Conservation (phyloP, 371 early-diverging fungal genomes). For the Parasitella parasitica region DNA sequence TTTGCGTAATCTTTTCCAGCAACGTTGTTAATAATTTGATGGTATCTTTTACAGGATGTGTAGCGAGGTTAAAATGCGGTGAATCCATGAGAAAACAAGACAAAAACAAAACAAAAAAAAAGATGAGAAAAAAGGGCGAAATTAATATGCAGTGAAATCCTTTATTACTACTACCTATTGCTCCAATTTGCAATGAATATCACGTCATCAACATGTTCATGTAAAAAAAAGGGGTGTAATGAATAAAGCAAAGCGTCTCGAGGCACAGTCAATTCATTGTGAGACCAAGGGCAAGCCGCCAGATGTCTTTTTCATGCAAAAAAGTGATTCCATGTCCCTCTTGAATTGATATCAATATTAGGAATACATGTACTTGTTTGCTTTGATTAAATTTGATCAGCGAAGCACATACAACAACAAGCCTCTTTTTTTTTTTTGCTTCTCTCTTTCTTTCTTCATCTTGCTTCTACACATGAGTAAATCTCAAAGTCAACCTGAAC, state of each 20-base stretch:
- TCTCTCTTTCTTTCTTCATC: neutral
- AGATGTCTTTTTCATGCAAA: too few species aligned
- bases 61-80: constrained; percentile 23
- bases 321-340: too few species aligned
- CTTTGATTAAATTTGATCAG: neutral
- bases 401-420: neutral
- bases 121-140: neutral
- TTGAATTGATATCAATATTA: too few species aligned
- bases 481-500: neutral
- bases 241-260: neutral
- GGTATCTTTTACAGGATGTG: constrained; percentile 31
- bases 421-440: neutral
- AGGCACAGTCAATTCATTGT: neutral
- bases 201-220: constrained; percentile 1
- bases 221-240: neutral
- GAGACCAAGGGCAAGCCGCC: neutral
- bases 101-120: neutral
- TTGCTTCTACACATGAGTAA: neutral
- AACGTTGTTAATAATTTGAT: constrained; percentile 30
- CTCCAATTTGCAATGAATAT: neutral
- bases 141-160: neutral
- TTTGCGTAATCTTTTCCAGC: constrained; percentile 27
- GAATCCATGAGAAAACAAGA: neutral
- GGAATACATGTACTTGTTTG: too few species aligned
- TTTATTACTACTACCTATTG: neutral